Base-by-base conservation (phyloP, 495 filamentous ascomycete species). In the Achaetomiella virescens region DNA sequence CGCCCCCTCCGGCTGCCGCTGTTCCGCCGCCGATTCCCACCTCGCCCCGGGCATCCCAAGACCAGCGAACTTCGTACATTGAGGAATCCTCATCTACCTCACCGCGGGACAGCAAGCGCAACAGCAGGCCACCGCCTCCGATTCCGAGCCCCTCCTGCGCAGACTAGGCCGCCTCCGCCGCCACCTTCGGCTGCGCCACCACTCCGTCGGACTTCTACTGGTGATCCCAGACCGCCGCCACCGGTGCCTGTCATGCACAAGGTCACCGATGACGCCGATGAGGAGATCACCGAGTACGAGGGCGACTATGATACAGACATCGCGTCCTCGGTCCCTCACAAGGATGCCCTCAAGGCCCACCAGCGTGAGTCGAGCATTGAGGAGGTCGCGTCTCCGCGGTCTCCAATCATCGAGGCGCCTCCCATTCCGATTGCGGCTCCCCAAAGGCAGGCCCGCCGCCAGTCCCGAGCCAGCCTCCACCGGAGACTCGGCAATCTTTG, bases 291-390 rank as follows among this genome's bases (percentile, higher is more conserved):
- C 2, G 93, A 97, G 69, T 97, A 97, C 66, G 93, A 98, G 68
- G 93, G 91, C 18, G 93, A 97, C 66, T 97, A 98, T 67, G 93
- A 97, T 61, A 98, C 93, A 37, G 93, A 97, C 68, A 97, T 98
- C 61, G 91, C 88, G 1, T 87, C 95, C 42, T 85, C 89, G 27
- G 90, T 83, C 10, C 86, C 87, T 38, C 87, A 93, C 66, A 93
- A 95, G 70, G 93, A 96, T 73, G 92, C 93, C 4, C 68, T 97
- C 52, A 95, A 90, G 63, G 68, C 88, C 18, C 90, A 96, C 70
- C 84, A 81, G 29, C 81, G 84, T 42, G 89, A 91, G 37, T 83
- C 86, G 21, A 92, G 87, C 70, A 68, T 86, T 58, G 81, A 84
- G 29, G 81, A 81, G 27, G 69, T 52, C 22, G 68, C 61, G 11